Percentiles rank a stretch among this genome's conserved stretches.
These are phyloP conservation scores for Hippophae rhamnoides DNA, from an alignment of 306 rosid species.

Conservation along the genomic window DNA sequence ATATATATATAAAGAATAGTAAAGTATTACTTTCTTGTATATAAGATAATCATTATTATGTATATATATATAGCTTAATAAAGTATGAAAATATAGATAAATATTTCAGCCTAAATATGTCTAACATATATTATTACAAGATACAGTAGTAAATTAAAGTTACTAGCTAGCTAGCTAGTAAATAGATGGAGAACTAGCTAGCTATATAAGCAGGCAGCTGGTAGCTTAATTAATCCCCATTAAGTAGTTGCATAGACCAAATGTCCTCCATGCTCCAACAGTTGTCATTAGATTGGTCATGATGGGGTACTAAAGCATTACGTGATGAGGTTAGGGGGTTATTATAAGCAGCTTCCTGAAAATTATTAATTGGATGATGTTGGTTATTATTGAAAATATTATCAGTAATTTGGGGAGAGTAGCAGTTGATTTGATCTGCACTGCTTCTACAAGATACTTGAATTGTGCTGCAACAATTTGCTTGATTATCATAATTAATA, in stretches of 20 bases:
- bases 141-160: background rate
- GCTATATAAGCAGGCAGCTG: background rate
- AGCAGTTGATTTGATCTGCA: constrained; percentile 36
- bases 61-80: too few relatives aligned
- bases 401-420: constrained; percentile 23
- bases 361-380: constrained; percentile 1
- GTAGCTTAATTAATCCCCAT: constrained; percentile 48
- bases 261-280: constrained; percentile 91
- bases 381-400: constrained; percentile 23
- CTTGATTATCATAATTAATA: constrained; percentile 25
- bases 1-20: too few relatives aligned
- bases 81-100: too few relatives aligned
- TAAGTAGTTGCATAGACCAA: constrained; percentile 88
- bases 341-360: too few relatives aligned
- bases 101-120: too few relatives aligned
- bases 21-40: too few relatives aligned
- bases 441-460: constrained; percentile 24
- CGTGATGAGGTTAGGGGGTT: too few relatives aligned
- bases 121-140: background rate
- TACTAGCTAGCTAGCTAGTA: background rate
- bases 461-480: constrained; percentile 26
- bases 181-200: background rate
- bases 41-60: too few relatives aligned
- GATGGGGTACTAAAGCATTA: background rate
- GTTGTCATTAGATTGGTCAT: constrained; percentile 26